Conservation (phyloP, 2,329 filamentous ascomycete species). For the Colletotrichum spaethianum region DNA sequence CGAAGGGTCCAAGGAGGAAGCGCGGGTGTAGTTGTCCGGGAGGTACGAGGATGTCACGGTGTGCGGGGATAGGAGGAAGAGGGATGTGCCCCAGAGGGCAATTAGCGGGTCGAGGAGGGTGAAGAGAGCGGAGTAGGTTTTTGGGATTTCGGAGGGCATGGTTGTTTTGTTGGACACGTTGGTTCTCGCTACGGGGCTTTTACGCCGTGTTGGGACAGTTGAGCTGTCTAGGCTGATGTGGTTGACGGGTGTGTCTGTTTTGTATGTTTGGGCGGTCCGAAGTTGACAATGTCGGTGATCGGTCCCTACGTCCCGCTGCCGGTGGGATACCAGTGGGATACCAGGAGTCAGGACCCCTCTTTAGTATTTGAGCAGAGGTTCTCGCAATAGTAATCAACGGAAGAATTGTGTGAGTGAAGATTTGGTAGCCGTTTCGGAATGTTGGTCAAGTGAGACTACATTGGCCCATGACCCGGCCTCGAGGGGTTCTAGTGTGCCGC, state of each 20-base stretch:
- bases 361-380: too few species aligned
- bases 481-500: not conserved
- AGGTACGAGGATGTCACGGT: slow-evolving; percentile 26
- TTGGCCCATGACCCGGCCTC: not conserved
- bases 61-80: slow-evolving; percentile 26
- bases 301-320: not conserved
- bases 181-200: too few species aligned
- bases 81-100: slow-evolving; percentile 26
- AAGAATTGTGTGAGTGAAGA: too few species aligned
- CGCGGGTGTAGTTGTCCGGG: not conserved
- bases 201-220: too few species aligned
- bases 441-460: not conserved
- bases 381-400: too few species aligned
- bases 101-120: slow-evolving; percentile 28
- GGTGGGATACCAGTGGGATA: not conserved
- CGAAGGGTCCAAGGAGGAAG: not conserved
- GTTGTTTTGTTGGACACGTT: too few species aligned
- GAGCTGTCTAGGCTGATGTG: too few species aligned
- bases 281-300: not conserved
- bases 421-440: not conserved
- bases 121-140: slow-evolving; percentile 16
- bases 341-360: not conserved
- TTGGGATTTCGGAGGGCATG: slow-evolving; percentile 15
- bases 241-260: not conserved
- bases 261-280: not conserved